phyloP scores from a whole-genome alignment of 176 grass and related monocot species.

The Juncus inflexus region DNA sequence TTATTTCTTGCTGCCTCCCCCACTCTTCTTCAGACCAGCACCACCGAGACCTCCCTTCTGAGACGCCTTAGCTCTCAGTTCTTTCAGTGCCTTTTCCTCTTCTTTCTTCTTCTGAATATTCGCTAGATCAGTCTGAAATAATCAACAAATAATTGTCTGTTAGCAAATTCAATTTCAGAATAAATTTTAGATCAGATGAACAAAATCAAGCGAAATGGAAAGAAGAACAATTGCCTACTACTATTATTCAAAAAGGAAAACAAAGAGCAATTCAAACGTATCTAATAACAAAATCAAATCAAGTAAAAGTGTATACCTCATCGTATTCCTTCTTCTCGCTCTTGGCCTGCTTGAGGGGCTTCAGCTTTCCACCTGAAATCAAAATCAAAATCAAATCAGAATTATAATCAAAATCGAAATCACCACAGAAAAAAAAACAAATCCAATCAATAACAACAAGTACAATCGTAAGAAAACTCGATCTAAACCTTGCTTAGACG shows the following conservation, averaged over 20 bases:
- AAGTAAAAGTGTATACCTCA: slow-evolving; percentile 35
- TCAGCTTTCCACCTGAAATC: slow-evolving; percentile 65
- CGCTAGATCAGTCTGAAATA: slow-evolving; percentile 51
- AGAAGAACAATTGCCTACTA: background rate
- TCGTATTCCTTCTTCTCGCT: slow-evolving; percentile 64
- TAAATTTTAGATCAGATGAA: background rate
- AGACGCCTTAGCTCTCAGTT: slow-evolving; percentile 65
- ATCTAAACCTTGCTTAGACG: slow-evolving; percentile 22
- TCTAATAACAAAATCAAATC: background rate
- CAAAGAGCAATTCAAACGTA: too few species aligned
- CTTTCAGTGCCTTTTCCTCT: slow-evolving; percentile 93
- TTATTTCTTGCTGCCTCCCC: slow-evolving; percentile 37
- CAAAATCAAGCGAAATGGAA: background rate
- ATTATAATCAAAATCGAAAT: background rate
- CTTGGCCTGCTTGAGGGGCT: slow-evolving; percentile 74
- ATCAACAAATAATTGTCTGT: background rate
- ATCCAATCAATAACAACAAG: slow-evolving; percentile 4
- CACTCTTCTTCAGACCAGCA: slow-evolving; percentile 92
- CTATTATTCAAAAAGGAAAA: background rate
- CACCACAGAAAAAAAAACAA: slow-evolving; percentile 13
- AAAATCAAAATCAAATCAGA: slow-evolving; percentile 7
- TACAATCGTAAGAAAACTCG: background rate
- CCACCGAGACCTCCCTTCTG: slow-evolving; percentile 86
- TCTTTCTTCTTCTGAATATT: slow-evolving; percentile 98
- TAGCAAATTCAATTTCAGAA: slow-evolving; percentile 8